phyloP scores from a whole-genome alignment of 2,329 filamentous ascomycete species.

The Calonectria crousiana region DNA sequence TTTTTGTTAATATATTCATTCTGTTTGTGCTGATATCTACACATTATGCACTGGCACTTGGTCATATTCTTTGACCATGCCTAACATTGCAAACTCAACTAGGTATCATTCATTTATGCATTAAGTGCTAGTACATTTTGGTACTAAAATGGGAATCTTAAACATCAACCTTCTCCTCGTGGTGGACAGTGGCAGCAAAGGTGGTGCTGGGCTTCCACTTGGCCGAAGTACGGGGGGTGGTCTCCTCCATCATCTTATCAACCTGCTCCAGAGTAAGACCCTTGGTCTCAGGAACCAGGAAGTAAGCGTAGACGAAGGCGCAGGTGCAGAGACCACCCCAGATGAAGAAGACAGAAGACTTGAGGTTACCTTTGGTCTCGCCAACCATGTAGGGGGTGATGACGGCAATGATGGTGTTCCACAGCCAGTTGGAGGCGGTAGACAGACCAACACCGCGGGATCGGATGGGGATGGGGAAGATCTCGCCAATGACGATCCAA shows the following conservation, averaged over 20 bases:
- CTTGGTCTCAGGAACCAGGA: slow-evolving; percentile 79
- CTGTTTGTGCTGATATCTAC: slow-evolving; percentile 24
- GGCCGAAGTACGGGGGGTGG: slow-evolving; percentile 79
- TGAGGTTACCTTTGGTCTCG: slow-evolving; percentile 58
- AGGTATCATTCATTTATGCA: slow-evolving; percentile 23
- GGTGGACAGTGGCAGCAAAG: slow-evolving; percentile 64
- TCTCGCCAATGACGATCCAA: slow-evolving; percentile 80
- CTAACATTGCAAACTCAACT: slow-evolving; percentile 8
- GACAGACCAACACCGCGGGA: slow-evolving; percentile 88
- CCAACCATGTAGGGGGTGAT: slow-evolving; percentile 75
- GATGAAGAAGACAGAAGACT: slow-evolving; percentile 66
- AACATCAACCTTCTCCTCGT: slow-evolving; percentile 46
- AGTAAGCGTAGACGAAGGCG: slow-evolving; percentile 68
- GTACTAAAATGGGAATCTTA: slow-evolving; percentile 8
- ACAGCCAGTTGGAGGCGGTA: slow-evolving; percentile 86
- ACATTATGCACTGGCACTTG: slow-evolving; percentile 24
- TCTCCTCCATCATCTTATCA: slow-evolving; percentile 90
- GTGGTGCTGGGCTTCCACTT: slow-evolving; percentile 81
- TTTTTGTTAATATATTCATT: slow-evolving; percentile 18
- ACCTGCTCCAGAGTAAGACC: slow-evolving; percentile 80
- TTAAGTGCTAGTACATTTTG: slow-evolving; percentile 2
- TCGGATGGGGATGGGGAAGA: slow-evolving; percentile 85
- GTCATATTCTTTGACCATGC: not conserved
- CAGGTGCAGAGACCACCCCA: slow-evolving; percentile 71
- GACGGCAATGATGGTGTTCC: slow-evolving; percentile 79